Percentiles rank a stretch among this genome's conserved stretches.
phyloP scores from a whole-genome alignment of 306 rosid genomes.

The Vigna nakashimae region DNA sequence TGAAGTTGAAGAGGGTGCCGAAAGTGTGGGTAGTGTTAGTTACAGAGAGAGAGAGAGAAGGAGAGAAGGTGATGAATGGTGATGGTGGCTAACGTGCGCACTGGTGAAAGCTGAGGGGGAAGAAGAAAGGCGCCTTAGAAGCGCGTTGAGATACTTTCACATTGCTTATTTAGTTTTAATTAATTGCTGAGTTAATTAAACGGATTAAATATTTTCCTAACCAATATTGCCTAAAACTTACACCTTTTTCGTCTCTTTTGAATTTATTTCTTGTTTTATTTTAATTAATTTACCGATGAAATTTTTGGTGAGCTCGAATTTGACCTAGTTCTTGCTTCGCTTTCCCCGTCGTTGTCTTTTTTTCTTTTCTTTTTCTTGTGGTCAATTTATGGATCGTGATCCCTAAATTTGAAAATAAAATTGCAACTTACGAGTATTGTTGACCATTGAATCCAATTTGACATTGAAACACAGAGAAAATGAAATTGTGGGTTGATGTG shows the following conservation, averaged over 20 bases:
- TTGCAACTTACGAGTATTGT: too few species aligned
- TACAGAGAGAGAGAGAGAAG: slow-evolving; percentile 40
- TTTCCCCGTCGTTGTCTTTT: slow-evolving; percentile 12
- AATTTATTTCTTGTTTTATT: not conserved
- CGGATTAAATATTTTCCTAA: not conserved
- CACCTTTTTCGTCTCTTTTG: not conserved
- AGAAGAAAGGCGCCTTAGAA: slow-evolving; percentile 38
- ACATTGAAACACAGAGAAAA: not conserved
- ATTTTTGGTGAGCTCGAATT: not conserved
- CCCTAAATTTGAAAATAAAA: not conserved
- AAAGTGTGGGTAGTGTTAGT: slow-evolving; percentile 18
- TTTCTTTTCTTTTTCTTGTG: not conserved
- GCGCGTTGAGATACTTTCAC: slow-evolving; percentile 9
- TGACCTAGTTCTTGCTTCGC: not conserved
- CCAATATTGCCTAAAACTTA: not conserved
- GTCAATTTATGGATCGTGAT: slow-evolving; percentile 1
- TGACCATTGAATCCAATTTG: not conserved
- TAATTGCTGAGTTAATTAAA: not conserved
- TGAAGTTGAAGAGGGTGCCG: slow-evolving; percentile 13
- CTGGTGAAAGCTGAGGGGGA: not conserved
- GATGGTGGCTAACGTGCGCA: slow-evolving; percentile 42
- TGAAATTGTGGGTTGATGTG: not conserved
- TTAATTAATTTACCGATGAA: not conserved
- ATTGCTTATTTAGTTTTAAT: not conserved
- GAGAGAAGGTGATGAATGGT: not conserved